Base-by-base conservation (phyloP, 495 filamentous ascomycete species). In the Penicillium cosmopolitanum region DNA sequence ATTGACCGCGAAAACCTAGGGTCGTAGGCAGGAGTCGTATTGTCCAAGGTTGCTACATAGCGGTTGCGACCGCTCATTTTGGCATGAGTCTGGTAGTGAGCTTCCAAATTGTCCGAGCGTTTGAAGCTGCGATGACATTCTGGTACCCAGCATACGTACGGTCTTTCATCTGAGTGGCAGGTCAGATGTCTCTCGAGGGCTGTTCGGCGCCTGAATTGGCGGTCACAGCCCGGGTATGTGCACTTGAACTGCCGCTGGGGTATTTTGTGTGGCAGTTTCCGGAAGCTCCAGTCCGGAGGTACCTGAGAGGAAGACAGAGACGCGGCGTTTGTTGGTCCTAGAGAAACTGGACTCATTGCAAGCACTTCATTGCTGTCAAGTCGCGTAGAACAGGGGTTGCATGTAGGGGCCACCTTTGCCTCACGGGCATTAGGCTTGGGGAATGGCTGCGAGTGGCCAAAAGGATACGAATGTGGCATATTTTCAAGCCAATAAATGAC, bases 161-260 rank as follows among this genome's bases (percentile, higher is more conserved):
- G n/a, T n/a, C n/a, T n/a, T n/a, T n/a, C n/a, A n/a, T n/a, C n/a
- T 9, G 72, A 73, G 50, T 80, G 78, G 19, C 72, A 76, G 16
- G 68, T 66, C 40, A 74, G 69, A 55, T 86, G 83, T n/a, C 83
- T 73, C 58, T 80, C 82, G 1, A 84, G 64, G 57, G 83, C 80
- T 53, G 82, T 81, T 18, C 73, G 74, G 46, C 81, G 65, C 60
- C 77, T 80, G 61, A 82, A 81, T 9, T 60, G 53, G 1, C 60
- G 66, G 51, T 68, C 67, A 43, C 69, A 77, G n/a, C 55, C 56
- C 8, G 53, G 53, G 4, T 66, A 34, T 4, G 56, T 53, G 60
- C 74, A 77, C 40, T 31, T 50, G 46, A 65, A 65, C 33, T 34
- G 51, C 21, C 31, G 15, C 36, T 16, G 51, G 23, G 50, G 35